Percentiles rank a stretch among this genome's conserved stretches.
phyloP scores from a whole-genome alignment of 768 basidiomycete genomes.

The Leccinum longicurvipes region DNA sequence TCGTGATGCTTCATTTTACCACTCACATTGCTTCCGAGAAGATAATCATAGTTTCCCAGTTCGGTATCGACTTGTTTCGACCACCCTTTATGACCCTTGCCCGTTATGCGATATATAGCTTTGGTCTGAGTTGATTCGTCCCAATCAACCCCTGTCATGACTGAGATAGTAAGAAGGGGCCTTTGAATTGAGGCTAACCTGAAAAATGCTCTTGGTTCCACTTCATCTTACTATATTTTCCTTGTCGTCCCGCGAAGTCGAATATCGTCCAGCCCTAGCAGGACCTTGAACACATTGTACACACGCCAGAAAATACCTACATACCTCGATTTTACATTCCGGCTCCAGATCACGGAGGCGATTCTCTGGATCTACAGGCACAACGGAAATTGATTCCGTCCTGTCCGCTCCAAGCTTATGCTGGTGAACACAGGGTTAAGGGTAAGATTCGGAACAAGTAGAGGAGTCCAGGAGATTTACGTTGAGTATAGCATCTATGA shows the following conservation, averaged over 20 bases:
- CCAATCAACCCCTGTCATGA: constrained; percentile 70
- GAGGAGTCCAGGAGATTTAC: constrained; percentile 38
- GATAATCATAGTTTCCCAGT: constrained; percentile 84
- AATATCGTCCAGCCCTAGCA: constrained; percentile 82
- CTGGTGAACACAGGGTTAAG: constrained; percentile 34
- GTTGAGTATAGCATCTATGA: constrained; percentile 89
- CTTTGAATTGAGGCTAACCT: constrained; percentile 39
- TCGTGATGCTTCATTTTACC: neutral
- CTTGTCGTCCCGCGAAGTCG: constrained; percentile 72
- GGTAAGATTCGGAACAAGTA: constrained; percentile 6
- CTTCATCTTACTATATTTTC: constrained; percentile 69
- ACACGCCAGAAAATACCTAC: constrained; percentile 5
- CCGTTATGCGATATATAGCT: constrained; percentile 71
- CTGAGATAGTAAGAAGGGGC: neutral
- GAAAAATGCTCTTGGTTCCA: constrained; percentile 83
- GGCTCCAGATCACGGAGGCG: constrained; percentile 59
- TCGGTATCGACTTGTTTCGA: constrained; percentile 77
- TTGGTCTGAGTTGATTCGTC: constrained; percentile 63
- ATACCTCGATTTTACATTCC: constrained; percentile 63
- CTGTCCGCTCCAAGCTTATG: constrained; percentile 86
- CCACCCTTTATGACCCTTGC: constrained; percentile 72
- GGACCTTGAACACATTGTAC: constrained; percentile 1
- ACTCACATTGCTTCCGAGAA: constrained; percentile 70
- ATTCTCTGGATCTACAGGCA: constrained; percentile 68
- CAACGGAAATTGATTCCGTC: constrained; percentile 62